Conservation (phyloP, 2,329 filamentous ascomycete genomes). For the Fusarium kyushuense region DNA sequence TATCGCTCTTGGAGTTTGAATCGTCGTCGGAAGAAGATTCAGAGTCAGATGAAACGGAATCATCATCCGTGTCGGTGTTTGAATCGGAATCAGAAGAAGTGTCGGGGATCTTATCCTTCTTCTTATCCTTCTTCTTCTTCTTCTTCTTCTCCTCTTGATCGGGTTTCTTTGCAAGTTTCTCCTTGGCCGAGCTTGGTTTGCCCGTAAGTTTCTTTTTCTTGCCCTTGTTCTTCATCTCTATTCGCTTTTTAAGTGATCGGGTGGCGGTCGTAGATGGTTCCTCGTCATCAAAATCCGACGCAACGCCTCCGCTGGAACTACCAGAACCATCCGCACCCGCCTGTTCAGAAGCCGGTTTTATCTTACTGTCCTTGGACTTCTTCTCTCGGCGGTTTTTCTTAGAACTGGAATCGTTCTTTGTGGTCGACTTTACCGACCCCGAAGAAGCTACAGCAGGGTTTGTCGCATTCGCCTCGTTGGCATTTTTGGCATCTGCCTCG, state of each 20-base stretch:
- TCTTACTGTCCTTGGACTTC: conserved; percentile 24
- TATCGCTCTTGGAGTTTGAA: conserved; percentile 33
- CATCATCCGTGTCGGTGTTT: conserved; percentile 38
- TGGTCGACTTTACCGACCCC: conserved; percentile 17
- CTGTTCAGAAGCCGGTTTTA: conserved; percentile 7
- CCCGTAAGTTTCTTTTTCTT: conserved; percentile 28
- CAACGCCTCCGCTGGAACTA: conserved; percentile 23
- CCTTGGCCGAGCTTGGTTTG: conserved; percentile 16
- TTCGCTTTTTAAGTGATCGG: conserved; percentile 30
- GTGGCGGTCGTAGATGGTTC: conserved; percentile 10
- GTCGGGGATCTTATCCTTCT: conserved; percentile 16
- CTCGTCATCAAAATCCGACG: conserved; percentile 35
- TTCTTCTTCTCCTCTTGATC: conserved; percentile 32
- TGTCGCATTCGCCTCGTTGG: conserved; percentile 24
- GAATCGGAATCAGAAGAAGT: conserved; percentile 38
- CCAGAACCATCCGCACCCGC: conserved; percentile 26
- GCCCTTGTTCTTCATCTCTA: conserved; percentile 16
- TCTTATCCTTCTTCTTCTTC: conserved; percentile 26
- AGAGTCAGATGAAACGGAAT: conserved; percentile 44
- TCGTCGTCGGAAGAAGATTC: conserved; percentile 38
- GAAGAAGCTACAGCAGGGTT: conserved; percentile 15
- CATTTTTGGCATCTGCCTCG: conserved; percentile 24
- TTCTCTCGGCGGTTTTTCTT: conserved; percentile 35
- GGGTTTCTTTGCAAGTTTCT: conserved; percentile 22
- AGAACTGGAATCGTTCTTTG: conserved; percentile 16